These are phyloP conservation scores for Jaminaea rosea DNA, from an alignment of 1,284 basidiomycete species.

Conservation along the genomic window DNA sequence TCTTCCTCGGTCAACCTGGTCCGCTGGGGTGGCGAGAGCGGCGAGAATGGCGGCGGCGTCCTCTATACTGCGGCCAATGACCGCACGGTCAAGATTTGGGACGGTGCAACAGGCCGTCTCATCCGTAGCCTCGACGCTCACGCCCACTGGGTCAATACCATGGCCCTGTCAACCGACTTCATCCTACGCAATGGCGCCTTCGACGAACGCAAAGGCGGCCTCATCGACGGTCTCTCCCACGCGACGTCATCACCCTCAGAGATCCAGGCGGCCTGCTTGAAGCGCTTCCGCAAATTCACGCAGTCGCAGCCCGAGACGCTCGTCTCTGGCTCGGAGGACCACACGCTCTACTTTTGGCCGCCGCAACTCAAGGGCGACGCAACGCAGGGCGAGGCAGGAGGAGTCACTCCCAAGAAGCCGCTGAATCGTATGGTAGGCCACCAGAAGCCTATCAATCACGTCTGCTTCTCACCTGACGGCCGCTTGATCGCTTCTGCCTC, in stretches of 20 bases:
- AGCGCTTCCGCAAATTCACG: conserved; percentile 60
- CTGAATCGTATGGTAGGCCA: conserved; percentile 82
- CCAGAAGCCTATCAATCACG: conserved; percentile 89
- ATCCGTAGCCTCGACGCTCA: conserved; percentile 75
- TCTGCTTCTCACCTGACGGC: conserved; percentile 89
- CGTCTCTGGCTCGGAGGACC: conserved; percentile 87
- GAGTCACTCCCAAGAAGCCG: conserved; percentile 62
- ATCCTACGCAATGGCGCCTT: conserved; percentile 88
- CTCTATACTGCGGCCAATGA: conserved; percentile 86
- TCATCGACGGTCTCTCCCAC: neutral
- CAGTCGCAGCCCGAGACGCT: conserved; percentile 60
- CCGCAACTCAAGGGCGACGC: conserved; percentile 25
- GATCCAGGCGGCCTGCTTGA: conserved; percentile 39
- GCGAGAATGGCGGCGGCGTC: conserved; percentile 12
- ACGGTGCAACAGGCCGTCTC: conserved; percentile 62
- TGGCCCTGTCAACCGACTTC: conserved; percentile 90
- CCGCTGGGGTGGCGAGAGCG: conserved; percentile 66
- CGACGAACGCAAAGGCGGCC: conserved; percentile 55
- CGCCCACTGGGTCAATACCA: conserved; percentile 96
- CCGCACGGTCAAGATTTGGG: conserved; percentile 88
- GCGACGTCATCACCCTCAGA: neutral
- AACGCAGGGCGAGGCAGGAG: conserved; percentile 81
- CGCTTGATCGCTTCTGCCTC: conserved; percentile 80
- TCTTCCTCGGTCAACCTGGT: conserved; percentile 90
- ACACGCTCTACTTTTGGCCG: conserved; percentile 54